phyloP scores from a whole-genome alignment of 345 rosid genomes.

The Moringa oleifera region DNA sequence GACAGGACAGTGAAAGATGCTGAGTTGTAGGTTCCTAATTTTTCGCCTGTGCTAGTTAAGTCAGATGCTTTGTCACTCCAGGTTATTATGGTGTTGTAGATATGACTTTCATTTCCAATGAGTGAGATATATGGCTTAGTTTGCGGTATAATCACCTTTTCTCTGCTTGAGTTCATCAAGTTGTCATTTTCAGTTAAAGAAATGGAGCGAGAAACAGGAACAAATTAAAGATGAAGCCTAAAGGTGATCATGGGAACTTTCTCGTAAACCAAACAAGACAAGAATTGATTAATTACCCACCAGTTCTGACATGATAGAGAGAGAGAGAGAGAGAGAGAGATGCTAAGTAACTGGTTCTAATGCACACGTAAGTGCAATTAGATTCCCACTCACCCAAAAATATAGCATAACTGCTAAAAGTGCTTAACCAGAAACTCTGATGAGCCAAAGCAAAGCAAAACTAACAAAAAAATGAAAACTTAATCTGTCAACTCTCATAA shows the following conservation, averaged over 20 bases:
- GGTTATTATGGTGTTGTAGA: slow-evolving; percentile 42
- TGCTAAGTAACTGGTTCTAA: slow-evolving; percentile 15
- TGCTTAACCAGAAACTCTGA: not conserved
- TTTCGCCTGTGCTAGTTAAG: slow-evolving; percentile 30
- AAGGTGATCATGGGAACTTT: no score
- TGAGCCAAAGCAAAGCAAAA: not conserved
- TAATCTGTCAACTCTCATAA: not conserved
- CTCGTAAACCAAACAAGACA: no score
- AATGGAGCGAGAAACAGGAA: not conserved
- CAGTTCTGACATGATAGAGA: no score
- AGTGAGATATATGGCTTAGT: slow-evolving; percentile 71
- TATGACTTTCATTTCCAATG: slow-evolving; percentile 47
- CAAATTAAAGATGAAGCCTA: not conserved
- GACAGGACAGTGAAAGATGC: slow-evolving; percentile 69
- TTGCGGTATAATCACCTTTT: slow-evolving; percentile 64
- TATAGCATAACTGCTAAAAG: slow-evolving; percentile 25
- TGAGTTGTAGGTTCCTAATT: slow-evolving; percentile 66
- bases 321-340: slow-evolving; percentile 11
- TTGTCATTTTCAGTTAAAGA: no score
- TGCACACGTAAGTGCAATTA: slow-evolving; percentile 33
- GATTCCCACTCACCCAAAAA: slow-evolving; percentile 36
- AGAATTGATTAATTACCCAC: not conserved
- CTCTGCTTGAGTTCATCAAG: slow-evolving; percentile 34
- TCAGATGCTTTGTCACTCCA: slow-evolving; percentile 87
- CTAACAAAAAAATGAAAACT: no score